These are phyloP conservation scores for Thymus mandschuricus DNA, from an alignment of 257 asterid species.

Conservation along the genomic window DNA sequence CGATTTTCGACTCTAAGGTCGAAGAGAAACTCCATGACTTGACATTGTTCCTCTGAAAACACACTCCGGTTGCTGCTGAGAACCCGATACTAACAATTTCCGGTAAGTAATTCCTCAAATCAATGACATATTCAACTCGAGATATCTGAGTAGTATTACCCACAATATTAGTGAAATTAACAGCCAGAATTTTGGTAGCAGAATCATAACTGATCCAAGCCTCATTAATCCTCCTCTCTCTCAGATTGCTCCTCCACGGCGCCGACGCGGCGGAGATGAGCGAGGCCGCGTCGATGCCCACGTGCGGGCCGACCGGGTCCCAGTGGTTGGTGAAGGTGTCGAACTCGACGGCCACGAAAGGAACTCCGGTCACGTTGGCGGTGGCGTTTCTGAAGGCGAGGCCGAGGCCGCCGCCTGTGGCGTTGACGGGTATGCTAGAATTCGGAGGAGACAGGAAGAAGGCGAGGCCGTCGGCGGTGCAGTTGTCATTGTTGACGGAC, in stretches of 20 bases:
- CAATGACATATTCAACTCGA: not conserved
- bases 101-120: not conserved
- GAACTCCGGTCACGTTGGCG: not conserved
- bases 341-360: slow-evolving; percentile 23
- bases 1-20: no score
- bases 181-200: not conserved
- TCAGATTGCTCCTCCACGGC: not conserved
- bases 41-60: slow-evolving; percentile 10
- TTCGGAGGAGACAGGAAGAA: slow-evolving; percentile 14
- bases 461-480: slow-evolving; percentile 3
- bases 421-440: not conserved
- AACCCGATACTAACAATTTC: slow-evolving; percentile 16
- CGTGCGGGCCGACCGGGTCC: not conserved
- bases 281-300: not conserved
- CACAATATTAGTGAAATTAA: not conserved
- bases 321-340: not conserved
- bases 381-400: not conserved
- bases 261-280: not conserved
- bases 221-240: not conserved
- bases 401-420: slow-evolving; percentile 12
- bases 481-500: not conserved
- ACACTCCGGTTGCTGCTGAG: not conserved
- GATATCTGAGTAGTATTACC: not conserved
- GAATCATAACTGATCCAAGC: slow-evolving; percentile 15
- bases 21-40: slow-evolving; percentile 16